phyloP scores from a whole-genome alignment of 768 basidiomycete species.

The Boletales sp. region DNA sequence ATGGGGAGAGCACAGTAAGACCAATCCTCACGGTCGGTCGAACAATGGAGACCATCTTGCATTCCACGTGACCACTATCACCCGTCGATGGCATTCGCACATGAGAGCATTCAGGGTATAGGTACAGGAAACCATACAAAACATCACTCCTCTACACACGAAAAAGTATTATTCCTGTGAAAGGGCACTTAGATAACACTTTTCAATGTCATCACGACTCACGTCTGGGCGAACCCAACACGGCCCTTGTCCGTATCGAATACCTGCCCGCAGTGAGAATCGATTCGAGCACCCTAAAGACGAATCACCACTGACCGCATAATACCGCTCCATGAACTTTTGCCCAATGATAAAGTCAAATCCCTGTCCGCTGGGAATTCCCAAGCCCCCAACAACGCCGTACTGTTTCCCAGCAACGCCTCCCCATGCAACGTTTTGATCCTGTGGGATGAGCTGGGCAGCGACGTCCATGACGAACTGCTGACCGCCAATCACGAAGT shows the following conservation, averaged over 20 bases:
- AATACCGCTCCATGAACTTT: constrained; percentile 17
- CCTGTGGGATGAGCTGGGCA: constrained; percentile 11
- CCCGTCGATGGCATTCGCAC: too few species aligned
- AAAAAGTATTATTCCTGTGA: constrained; percentile 20
- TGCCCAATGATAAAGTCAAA: constrained; percentile 15
- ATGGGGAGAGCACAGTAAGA: too few species aligned
- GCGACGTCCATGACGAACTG: constrained; percentile 10
- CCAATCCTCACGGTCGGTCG: too few species aligned
- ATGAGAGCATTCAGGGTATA: too few species aligned
- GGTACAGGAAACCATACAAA: too few species aligned
- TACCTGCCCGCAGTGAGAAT: constrained; percentile 3
- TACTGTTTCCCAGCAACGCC: constrained; percentile 8
- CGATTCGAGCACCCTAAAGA: not conserved
- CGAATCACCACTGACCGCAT: constrained; percentile 5
- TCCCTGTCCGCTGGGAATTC: constrained; percentile 1
- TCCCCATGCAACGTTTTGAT: constrained; percentile 9
- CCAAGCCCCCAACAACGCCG: constrained; percentile 1
- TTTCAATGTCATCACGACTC: constrained; percentile 1
- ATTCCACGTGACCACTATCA: too few species aligned
- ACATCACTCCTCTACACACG: not conserved
- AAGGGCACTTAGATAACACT: not conserved
- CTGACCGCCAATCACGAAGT: constrained; percentile 7
- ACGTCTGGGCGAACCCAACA: constrained; percentile 20
- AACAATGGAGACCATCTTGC: too few species aligned
- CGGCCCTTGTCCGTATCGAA: constrained; percentile 12